Conservation (phyloP, 345 rosid genomes). For the Lagerstroemia speciosa region DNA sequence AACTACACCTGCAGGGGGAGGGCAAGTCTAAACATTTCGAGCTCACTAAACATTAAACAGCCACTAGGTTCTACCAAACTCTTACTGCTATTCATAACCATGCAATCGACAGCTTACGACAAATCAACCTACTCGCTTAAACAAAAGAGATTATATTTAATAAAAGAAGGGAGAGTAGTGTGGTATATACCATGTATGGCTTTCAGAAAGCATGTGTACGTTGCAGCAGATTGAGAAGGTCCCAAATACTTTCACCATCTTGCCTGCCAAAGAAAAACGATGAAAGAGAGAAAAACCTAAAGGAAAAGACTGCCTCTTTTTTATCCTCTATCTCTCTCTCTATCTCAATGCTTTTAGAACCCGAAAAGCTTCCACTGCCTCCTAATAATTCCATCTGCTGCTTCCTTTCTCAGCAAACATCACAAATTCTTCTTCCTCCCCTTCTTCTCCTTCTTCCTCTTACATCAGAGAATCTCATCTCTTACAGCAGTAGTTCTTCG, state of each 20-base stretch:
- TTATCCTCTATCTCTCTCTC: neutral
- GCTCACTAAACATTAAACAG: neutral
- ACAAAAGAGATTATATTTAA: neutral
- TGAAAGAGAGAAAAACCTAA: neutral
- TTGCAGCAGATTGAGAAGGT: neutral
- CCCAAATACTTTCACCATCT: neutral
- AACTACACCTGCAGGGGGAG: no score
- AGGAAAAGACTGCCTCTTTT: neutral
- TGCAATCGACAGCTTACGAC: neutral
- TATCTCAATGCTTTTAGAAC: neutral
- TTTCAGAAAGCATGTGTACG: constrained; percentile 1
- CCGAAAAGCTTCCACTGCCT: constrained; percentile 5
- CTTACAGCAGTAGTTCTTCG: neutral
- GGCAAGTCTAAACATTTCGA: no score
- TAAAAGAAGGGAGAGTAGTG: neutral
- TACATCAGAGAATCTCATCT: neutral
- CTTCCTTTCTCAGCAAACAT: neutral
- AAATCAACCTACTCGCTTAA: neutral
- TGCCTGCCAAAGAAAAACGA: no score
- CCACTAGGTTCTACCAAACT: neutral
- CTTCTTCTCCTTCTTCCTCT: neutral
- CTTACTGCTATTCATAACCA: neutral
- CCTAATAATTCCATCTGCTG: constrained; percentile 4
- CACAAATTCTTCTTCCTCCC: neutral
- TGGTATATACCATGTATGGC: neutral